Conservation (phyloP, 257 asterid genomes). For the Coffea canephora region DNA sequence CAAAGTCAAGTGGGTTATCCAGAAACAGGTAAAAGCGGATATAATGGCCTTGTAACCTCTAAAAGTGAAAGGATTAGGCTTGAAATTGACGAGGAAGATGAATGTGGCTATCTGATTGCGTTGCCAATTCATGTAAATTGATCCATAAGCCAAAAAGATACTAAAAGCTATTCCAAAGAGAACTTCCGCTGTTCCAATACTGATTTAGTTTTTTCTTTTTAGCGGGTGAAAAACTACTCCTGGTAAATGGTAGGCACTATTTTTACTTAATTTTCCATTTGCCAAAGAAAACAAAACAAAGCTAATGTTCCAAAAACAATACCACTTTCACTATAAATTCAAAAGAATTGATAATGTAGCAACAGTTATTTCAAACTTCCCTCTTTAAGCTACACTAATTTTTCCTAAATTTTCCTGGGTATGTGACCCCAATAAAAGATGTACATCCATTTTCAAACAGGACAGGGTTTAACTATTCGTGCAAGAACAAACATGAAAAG, state of each 20-base stretch:
- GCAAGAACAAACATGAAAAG: slow-evolving; percentile 3
- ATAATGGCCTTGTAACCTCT: background rate
- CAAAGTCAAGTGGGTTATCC: background rate
- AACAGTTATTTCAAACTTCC: background rate
- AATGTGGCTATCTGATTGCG: background rate
- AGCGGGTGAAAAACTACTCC: background rate
- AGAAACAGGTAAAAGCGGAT: background rate
- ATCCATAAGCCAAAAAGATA: background rate
- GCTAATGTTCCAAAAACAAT: background rate
- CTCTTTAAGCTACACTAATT: background rate
- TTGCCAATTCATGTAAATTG: background rate
- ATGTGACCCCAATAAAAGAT: background rate
- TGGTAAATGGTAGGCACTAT: background rate
- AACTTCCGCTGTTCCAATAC: background rate
- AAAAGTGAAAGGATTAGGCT: background rate
- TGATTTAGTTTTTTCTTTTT: background rate
- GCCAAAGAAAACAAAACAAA: background rate
- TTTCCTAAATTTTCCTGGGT: background rate
- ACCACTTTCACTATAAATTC: too few relatives aligned
- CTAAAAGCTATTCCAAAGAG: background rate
- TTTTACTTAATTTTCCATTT: background rate
- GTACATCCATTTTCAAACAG: background rate
- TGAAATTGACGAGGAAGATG: background rate
- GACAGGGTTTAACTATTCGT: background rate
- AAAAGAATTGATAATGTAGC: background rate